Conservation (phyloP, 2,329 filamentous ascomycete genomes). For the Aspergillus carbonarius region DNA sequence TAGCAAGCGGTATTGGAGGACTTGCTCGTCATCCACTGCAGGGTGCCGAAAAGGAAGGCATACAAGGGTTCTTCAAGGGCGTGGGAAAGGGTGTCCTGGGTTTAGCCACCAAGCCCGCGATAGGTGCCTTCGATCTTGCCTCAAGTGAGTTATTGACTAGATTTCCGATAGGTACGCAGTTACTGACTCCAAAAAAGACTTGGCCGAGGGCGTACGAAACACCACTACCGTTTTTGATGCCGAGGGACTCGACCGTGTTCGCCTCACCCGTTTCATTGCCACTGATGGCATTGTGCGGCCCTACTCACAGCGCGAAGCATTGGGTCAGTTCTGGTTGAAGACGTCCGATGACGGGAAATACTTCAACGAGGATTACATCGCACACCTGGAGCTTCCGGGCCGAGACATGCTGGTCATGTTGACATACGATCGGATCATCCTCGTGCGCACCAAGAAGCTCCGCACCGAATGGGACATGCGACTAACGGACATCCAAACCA, state of each 20-base stretch:
- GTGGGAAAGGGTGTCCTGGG: constrained; percentile 93
- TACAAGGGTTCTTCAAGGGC: constrained; percentile 93
- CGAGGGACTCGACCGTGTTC: constrained; percentile 88
- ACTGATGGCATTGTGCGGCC: constrained; percentile 91
- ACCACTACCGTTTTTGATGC: constrained; percentile 98
- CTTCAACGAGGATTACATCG: constrained; percentile 97
- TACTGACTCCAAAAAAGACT: constrained; percentile 49
- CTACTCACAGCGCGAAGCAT: constrained; percentile 89
- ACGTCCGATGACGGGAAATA: constrained; percentile 96
- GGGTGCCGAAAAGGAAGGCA: constrained; percentile 92
- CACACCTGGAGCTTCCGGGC: constrained; percentile 84
- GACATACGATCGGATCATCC: constrained; percentile 81
- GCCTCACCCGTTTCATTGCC: constrained; percentile 88
- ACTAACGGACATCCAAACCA: constrained; percentile 93
- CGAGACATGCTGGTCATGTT: constrained; percentile 90
- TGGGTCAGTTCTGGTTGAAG: constrained; percentile 98
- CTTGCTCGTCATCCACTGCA: constrained; percentile 91
- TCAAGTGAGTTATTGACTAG: constrained; percentile 57
- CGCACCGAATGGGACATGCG: constrained; percentile 94
- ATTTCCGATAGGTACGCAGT: neutral
- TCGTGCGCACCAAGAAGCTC: constrained; percentile 82
- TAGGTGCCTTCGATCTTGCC: constrained; percentile 93
- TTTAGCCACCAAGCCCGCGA: constrained; percentile 93
- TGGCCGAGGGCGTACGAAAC: constrained; percentile 96
- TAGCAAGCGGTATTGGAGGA: constrained; percentile 91